Base-by-base conservation (phyloP, 1,284 basidiomycete genomes). In the Fomitopsis palustris region DNA sequence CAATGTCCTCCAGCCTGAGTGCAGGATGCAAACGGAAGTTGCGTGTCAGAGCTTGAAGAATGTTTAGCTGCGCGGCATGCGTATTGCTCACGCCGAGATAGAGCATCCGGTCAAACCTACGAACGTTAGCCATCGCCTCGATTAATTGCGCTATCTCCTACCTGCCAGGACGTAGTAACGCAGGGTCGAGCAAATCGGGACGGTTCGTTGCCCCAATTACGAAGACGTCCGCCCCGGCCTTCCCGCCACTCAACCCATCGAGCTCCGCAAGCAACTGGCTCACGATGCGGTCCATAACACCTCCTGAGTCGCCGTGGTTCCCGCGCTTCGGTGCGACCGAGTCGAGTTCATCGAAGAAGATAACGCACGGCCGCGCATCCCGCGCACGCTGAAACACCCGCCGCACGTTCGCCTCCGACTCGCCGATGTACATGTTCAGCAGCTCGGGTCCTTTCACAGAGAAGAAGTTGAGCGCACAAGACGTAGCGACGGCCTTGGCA, bases 341-440 rank as follows among this genome's bases (percentile, higher is more conserved):
- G 72, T 99, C 97, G 33, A 99, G 82, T 74, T 99, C 97, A 75
- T 99, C 97, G 73, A 99, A 98, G 72, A 99, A 96, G 57, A 99
- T 91, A 45, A 99, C 92, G 70, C 94, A 96, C 5, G 94, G 94
- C 53, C 85, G 86, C 0, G 94, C 94, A 75, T 95, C 93, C 55
- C 94, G 80, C 12, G 97, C 97, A 21, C 88, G 85, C 68, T 94
- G 90, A 71, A 99, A 99, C 1, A 99, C 87, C 6, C 89, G 81
- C 12, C 97, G 88, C 37, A 99, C 93, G 69, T 96, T 96, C 37
- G 95, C 93, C 73, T 99, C 97, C 6, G 95, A 97, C 78, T 99
- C 96, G 64, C 96, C 96, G 67, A 99, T 98, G 74, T 98, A 98
- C 86, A 98, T 97, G 73, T 97, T 97, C 45, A 96, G 84, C 33